A percentile compares a stretch with the other conserved stretches of the same genome.
Evolutionary conservation across 208 protist genomes (phyloP).

Genomic region (Phytomonas francai): DNA sequence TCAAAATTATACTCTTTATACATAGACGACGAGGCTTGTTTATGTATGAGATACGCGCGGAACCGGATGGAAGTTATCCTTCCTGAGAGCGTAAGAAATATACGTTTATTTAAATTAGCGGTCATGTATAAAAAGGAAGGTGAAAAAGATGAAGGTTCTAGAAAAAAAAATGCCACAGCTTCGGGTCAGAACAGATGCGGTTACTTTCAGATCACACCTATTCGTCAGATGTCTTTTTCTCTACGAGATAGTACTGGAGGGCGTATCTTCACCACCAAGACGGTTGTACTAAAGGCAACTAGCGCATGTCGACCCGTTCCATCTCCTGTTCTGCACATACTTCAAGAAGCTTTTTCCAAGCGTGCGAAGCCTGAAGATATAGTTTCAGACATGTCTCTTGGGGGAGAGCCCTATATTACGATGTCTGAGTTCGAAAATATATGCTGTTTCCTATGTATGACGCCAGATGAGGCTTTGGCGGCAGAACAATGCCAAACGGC

Average conservation of each 20-base stretch:
- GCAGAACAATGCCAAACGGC: neutral
- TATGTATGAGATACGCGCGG: slow-evolving; percentile 16
- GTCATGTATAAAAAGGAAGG: neutral
- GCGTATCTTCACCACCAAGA: slow-evolving; percentile 12
- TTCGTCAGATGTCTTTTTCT: slow-evolving; percentile 15
- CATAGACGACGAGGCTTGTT: slow-evolving; percentile 19
- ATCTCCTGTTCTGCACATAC: neutral
- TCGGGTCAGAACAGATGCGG: neutral
- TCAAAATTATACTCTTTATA: slow-evolving; percentile 10
- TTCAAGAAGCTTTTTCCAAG: neutral
- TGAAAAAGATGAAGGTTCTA: neutral
- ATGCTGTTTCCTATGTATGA: neutral
- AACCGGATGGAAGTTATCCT: slow-evolving; percentile 35
- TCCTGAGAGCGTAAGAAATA: slow-evolving; percentile 14
- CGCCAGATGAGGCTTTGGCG: neutral
- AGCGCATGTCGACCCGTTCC: slow-evolving; percentile 8
- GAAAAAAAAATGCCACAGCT: neutral
- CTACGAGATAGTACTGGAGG: slow-evolving; percentile 17
- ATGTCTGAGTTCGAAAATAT: neutral
- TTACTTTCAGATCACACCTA: slow-evolving; percentile 17
- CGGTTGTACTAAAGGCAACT: slow-evolving; percentile 1
- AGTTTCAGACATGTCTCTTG: neutral
- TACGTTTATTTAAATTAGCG: neutral
- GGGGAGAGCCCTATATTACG: neutral
- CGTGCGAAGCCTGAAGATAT: neutral